These are phyloP conservation scores for Hymenoscyphus fructigenus DNA, from an alignment of 2,329 filamentous ascomycete species.

Conservation along the genomic window DNA sequence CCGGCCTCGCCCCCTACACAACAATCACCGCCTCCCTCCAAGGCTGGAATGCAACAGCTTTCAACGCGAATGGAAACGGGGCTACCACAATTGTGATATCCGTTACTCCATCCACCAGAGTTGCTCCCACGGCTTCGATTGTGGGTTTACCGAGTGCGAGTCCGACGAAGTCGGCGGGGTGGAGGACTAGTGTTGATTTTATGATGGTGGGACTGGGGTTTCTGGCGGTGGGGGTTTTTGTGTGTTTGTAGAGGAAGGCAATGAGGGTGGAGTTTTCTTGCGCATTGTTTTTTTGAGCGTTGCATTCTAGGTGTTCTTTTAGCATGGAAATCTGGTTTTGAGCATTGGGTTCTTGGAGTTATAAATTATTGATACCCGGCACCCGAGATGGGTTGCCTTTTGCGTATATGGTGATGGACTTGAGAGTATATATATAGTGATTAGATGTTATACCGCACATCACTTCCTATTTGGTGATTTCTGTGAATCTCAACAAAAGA, in stretches of 20 bases:
- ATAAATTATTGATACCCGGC: too few relatives aligned
- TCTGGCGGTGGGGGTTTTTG: slow-evolving; percentile 1
- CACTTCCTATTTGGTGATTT: too few relatives aligned
- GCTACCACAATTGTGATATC: neutral
- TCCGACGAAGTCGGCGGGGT: neutral
- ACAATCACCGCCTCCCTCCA: neutral
- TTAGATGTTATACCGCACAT: too few relatives aligned
- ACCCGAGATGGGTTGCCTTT: too few relatives aligned
- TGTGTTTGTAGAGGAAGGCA: neutral
- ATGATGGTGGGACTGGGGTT: slow-evolving; percentile 2
- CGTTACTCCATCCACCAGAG: neutral
- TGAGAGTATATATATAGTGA: too few relatives aligned
- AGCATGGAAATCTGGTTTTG: too few relatives aligned
- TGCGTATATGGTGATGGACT: too few relatives aligned
- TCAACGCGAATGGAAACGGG: neutral
- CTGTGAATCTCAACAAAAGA: too few relatives aligned
- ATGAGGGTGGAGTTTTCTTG: too few relatives aligned
- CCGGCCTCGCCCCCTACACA: neutral
- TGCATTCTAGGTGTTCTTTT: too few relatives aligned
- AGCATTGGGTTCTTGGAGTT: too few relatives aligned
- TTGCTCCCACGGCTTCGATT: neutral
- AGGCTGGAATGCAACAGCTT: slow-evolving; percentile 1
- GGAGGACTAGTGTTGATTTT: slow-evolving; percentile 7
- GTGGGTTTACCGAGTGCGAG: neutral
- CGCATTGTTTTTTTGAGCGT: too few relatives aligned